phyloP scores from a whole-genome alignment of 192 early-diverging fungal genomes.

The Coemansia sp. region DNA sequence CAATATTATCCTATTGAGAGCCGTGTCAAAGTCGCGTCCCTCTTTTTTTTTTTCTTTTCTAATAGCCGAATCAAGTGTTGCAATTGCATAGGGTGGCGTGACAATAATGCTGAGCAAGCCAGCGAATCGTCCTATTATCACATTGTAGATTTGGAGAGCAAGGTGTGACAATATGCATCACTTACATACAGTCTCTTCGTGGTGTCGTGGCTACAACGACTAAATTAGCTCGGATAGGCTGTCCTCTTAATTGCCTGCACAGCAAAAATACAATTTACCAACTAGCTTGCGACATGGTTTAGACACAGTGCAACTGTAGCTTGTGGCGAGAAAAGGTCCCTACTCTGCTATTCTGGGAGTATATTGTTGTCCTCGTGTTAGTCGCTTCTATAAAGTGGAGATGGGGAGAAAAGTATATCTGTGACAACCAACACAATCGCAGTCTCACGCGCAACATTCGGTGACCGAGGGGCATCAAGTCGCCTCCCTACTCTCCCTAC shows the following conservation, averaged over 20 bases:
- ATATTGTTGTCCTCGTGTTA: neutral
- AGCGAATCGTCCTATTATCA: neutral
- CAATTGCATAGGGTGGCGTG: neutral
- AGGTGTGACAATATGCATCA: neutral
- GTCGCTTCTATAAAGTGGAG: neutral
- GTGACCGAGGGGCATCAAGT: neutral
- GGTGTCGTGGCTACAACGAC: neutral
- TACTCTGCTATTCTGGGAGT: neutral
- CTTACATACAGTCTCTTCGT: neutral
- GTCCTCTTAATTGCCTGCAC: neutral
- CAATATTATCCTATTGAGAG: neutral
- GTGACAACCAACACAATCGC: neutral
- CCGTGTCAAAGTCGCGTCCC: neutral
- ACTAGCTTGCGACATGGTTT: neutral
- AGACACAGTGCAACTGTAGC: neutral
- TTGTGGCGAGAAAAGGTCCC: neutral
- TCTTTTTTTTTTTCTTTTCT: neutral
- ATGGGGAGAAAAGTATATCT: neutral
- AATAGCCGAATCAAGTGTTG: neutral
- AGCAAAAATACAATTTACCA: neutral
- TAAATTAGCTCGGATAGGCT: neutral
- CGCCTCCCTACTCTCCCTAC: neutral
- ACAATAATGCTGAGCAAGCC: neutral
- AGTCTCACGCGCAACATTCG: neutral
- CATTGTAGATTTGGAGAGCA: neutral